Evolutionary conservation across 441 rosid genomes (phyloP), one percentile per base, ranked within the genome.

Genomic region (Erodium texanum): DNA sequence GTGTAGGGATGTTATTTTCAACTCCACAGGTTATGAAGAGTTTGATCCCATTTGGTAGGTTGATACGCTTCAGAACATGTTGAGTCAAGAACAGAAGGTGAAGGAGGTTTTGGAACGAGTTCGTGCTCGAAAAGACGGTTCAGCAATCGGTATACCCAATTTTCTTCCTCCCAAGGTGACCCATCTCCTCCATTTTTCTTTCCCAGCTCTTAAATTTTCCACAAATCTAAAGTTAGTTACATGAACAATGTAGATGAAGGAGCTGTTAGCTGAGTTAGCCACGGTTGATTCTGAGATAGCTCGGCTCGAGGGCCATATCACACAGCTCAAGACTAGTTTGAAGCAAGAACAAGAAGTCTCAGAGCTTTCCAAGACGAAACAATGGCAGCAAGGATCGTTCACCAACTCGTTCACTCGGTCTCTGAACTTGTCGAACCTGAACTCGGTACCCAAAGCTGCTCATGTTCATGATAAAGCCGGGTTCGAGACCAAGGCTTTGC

Each of bases 81-180:
- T 92, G 68, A 78, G 82, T 66, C 90, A 92, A 75, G 94, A 92
- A 85, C 92, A 85, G 66, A 87, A 79, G 61, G 82, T 85, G 82
- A 89, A 82, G 59, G 87, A 85, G 74, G 79, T 89, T 75, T 77
- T 89, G 79, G 84, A 83, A 62, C 73, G 68, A 18, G 78, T 85
- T n/a, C 86, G 85, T 62, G 70, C 80, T 14, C 83, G 83, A 73
- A 73, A 63, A 56, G 75, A 74, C 68, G 82, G 71, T 24, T 73
- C 85, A 63, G 72, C 73, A 18, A 68, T 83, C 56, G 29, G 80
- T 23, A 82, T 87, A 74, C 96, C 98, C 10, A 76, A 71, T 61
- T 89, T 83, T 75, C 93, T 92, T 65, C 95, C 93, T 77, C 89
- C 93, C 0, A 88, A 89, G 95, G 98, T 85, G 72, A 63, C 38